Evolutionary conservation across 495 filamentous ascomycete species (phyloP).

Genomic region (Aspergillus sclerotioniger): DNA sequence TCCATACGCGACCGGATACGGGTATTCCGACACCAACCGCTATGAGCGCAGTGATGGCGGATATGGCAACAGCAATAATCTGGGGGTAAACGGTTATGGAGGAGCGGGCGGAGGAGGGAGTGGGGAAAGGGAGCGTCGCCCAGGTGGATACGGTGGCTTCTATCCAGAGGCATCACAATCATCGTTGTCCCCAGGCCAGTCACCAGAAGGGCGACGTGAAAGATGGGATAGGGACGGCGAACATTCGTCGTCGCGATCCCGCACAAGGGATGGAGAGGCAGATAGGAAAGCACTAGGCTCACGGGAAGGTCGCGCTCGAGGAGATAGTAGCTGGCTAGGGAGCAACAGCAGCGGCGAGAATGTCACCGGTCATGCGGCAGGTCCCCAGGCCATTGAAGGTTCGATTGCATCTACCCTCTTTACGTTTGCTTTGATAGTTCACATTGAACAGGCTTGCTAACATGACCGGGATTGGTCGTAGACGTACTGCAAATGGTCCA

Average conservation of each 20-base stretch:
- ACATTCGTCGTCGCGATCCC: conserved; percentile 40
- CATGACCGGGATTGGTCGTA: conserved; percentile 12
- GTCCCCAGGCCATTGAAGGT: conserved; percentile 45
- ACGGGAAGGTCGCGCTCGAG: conserved; percentile 27
- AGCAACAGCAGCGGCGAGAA: conserved; percentile 25
- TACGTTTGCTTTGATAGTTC: not conserved
- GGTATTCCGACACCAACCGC: conserved; percentile 41
- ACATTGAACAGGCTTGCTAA: conserved; percentile 2
- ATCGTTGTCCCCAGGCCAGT: conserved; percentile 27
- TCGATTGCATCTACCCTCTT: conserved; percentile 8
- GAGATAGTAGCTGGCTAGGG: conserved; percentile 24
- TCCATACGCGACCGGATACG: conserved; percentile 45
- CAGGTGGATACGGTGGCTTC: conserved; percentile 49
- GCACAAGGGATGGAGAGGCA: conserved; percentile 32
- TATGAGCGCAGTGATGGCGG: conserved; percentile 40
- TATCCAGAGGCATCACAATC: conserved; percentile 35
- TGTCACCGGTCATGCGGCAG: conserved; percentile 13
- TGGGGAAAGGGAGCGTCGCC: conserved; percentile 33
- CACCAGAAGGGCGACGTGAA: conserved; percentile 39
- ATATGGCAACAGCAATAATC: conserved; percentile 31
- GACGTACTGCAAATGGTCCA: conserved; percentile 72
- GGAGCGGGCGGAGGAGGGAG: conserved; percentile 22
- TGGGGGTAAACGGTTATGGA: conserved; percentile 38
- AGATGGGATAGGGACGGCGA: conserved; percentile 34
- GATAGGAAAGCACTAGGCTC: conserved; percentile 27